phyloP scores from a whole-genome alignment of 2,329 filamentous ascomycete species.

The Erysiphe pulchra region DNA sequence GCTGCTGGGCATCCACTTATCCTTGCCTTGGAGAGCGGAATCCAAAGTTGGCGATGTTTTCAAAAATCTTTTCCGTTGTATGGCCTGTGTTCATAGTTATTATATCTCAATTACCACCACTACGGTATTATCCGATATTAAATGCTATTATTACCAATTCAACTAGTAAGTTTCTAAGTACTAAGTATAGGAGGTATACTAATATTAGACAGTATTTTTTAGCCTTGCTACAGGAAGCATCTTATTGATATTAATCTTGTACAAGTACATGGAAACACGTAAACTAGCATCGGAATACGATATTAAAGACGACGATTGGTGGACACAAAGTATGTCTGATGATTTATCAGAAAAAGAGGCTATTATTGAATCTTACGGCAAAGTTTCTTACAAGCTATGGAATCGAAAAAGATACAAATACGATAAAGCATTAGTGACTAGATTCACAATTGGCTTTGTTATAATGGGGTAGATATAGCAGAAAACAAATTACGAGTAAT shows the following conservation, averaged over 20 bases:
- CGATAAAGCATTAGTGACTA: slow-evolving; percentile 19
- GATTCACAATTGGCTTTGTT: slow-evolving; percentile 20
- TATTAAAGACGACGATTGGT: slow-evolving; percentile 8
- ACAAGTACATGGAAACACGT: slow-evolving; percentile 17
- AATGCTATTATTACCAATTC: slow-evolving; percentile 16
- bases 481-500: background rate
- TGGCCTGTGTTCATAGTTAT: slow-evolving; percentile 15
- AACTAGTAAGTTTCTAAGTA: slow-evolving; percentile 13
- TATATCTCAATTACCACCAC: slow-evolving; percentile 11
- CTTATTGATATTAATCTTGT: slow-evolving; percentile 17
- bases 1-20: slow-evolving; percentile 12
- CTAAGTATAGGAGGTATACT: background rate
- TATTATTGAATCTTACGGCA: slow-evolving; percentile 2
- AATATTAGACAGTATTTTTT: slow-evolving; percentile 14
- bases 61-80: slow-evolving; percentile 15
- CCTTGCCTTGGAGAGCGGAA: slow-evolving; percentile 10
- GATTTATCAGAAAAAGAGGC: slow-evolving; percentile 4
- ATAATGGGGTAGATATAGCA: slow-evolving; percentile 13
- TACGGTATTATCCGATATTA: slow-evolving; percentile 10
- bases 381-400: slow-evolving; percentile 1
- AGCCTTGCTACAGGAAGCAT: slow-evolving; percentile 16
- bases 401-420: slow-evolving; percentile 15
- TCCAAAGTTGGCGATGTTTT: slow-evolving; percentile 8
- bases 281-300: slow-evolving; percentile 13
- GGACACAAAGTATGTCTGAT: slow-evolving; percentile 6